Conservation (phyloP, 106 monocot species). For the Platanthera zijinensis region DNA sequence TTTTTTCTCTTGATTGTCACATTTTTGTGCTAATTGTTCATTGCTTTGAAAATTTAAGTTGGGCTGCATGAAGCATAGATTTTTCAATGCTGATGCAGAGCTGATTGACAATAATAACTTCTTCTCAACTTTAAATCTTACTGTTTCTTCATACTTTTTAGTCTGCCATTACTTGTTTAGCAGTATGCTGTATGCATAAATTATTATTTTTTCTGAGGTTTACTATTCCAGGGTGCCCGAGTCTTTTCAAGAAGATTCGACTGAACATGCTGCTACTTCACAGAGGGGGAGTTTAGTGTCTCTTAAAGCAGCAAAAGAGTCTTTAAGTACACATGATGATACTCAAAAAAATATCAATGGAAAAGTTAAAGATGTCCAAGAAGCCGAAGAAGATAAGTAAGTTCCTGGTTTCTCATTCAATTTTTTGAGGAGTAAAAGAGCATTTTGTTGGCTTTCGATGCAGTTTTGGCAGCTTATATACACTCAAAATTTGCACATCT, state of each 20-base stretch:
- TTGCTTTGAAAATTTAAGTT: background rate
- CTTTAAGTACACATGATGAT: conserved; percentile 2
- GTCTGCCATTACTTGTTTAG: background rate
- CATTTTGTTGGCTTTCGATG: background rate
- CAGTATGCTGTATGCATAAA: background rate
- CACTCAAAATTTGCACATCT: background rate
- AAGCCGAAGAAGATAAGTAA: conserved; percentile 5
- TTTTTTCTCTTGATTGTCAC: background rate
- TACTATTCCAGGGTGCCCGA: background rate
- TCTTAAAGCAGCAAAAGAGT: conserved; percentile 1
- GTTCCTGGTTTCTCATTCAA: background rate
- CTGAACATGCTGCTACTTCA: background rate
- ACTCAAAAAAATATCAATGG: background rate
- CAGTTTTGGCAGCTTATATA: background rate
- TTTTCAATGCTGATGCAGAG: background rate
- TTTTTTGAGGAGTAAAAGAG: background rate
- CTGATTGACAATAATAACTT: background rate
- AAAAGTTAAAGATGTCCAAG: background rate
- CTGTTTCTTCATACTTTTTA: background rate
- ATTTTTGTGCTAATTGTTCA: background rate
- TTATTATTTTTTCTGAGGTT: background rate
- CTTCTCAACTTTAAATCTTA: background rate
- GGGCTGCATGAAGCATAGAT: background rate
- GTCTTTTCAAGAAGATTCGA: conserved; percentile 2
- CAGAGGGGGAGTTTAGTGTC: background rate